phyloP scores from a whole-genome alignment of 1,284 basidiomycete genomes.

The Malassezia furfur region DNA sequence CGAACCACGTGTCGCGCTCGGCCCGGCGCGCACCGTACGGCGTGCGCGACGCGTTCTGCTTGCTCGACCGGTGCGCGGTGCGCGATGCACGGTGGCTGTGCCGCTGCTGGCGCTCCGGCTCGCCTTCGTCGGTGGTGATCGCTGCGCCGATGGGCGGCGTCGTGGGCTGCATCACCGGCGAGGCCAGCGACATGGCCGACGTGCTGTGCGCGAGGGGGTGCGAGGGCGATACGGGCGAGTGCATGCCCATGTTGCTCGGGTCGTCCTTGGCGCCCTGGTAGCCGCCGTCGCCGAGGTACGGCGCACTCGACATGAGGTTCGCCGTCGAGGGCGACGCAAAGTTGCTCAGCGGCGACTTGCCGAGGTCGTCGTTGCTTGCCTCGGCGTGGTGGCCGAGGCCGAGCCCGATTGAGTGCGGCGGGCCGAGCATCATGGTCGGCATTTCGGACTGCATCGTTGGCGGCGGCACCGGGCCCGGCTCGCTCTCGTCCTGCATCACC shows the following conservation, averaged over 20 bases:
- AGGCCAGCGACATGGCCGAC: too few relatives aligned
- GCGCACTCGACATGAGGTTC: background rate
- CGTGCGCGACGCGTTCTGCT: too few relatives aligned
- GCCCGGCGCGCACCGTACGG: too few relatives aligned
- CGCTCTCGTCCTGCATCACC: background rate
- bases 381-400: background rate
- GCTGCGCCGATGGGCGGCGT: too few relatives aligned
- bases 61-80: too few relatives aligned
- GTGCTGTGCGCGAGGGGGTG: background rate
- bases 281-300: background rate
- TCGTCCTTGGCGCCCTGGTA: background rate
- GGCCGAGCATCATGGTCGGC: conserved; percentile 10
- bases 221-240: background rate
- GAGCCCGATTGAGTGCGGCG: conserved; percentile 9
- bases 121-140: too few relatives aligned
- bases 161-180: too few relatives aligned
- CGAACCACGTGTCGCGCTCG: too few relatives aligned
- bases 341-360: too few relatives aligned
- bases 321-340: background rate
- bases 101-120: too few relatives aligned
- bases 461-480: background rate
- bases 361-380: too few relatives aligned
- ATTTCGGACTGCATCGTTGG: conserved; percentile 10
- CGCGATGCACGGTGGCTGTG: too few relatives aligned
- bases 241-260: background rate